Evolutionary conservation across 1,284 basidiomycete genomes (phyloP).

Genomic region (Puccinia novopanici): DNA sequence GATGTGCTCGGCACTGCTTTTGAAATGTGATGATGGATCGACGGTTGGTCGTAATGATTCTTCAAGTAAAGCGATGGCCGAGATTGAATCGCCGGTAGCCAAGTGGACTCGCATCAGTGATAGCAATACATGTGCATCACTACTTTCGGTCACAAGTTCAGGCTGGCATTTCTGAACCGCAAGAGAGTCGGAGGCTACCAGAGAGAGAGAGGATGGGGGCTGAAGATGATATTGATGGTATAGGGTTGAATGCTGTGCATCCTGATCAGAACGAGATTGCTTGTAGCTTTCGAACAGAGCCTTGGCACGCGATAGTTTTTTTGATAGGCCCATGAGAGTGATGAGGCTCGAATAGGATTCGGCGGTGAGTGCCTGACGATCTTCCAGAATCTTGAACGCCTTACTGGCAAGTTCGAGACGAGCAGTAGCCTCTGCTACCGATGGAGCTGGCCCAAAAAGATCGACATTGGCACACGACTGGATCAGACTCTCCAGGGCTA

Average conservation of each 20-base stretch:
- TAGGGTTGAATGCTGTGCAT: neutral
- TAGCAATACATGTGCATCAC: constrained; percentile 32
- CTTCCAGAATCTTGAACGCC: constrained; percentile 34
- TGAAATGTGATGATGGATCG: constrained; percentile 2
- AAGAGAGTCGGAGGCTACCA: neutral
- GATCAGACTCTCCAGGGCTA: constrained; percentile 33
- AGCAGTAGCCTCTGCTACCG: neutral
- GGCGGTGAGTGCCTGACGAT: constrained; percentile 24
- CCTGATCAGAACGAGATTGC: constrained; percentile 15
- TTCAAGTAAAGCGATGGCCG: constrained; percentile 42
- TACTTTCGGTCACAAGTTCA: constrained; percentile 19
- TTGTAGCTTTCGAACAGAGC: constrained; percentile 41
- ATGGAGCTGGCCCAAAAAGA: neutral
- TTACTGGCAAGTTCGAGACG: constrained; percentile 42
- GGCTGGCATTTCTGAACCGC: constrained; percentile 8
- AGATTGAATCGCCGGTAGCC: constrained; percentile 39
- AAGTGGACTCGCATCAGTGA: constrained; percentile 42
- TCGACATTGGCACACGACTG: constrained; percentile 22
- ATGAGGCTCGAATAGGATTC: constrained; percentile 38
- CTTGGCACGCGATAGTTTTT: constrained; percentile 23
- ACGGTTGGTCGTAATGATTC: constrained; percentile 9
- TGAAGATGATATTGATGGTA: constrained; percentile 28
- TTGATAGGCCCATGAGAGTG: constrained; percentile 20
- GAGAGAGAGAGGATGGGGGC: constrained; percentile 16
- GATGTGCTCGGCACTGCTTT: constrained; percentile 36